Evolutionary conservation across 805 yeast species (phyloP).

Genomic region (Ogataea naganishii): DNA sequence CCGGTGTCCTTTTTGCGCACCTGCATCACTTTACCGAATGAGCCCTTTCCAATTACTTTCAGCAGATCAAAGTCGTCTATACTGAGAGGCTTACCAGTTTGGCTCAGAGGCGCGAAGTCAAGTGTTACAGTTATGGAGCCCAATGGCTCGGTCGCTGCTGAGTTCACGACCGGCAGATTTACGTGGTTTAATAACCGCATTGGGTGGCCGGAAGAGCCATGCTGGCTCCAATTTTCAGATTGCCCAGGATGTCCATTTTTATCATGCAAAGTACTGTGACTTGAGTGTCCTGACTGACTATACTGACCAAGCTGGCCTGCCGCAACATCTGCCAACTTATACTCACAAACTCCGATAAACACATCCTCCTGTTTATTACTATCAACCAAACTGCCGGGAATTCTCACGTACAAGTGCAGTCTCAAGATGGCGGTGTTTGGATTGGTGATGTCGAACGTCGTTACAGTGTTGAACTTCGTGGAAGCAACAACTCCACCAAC

Average conservation of each 20-base stretch:
- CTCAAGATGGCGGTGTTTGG: slow-evolving; percentile 37
- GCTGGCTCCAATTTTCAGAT: too few species aligned
- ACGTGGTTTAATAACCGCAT: slow-evolving; percentile 60
- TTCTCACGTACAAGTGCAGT: slow-evolving; percentile 69
- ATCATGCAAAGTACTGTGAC: slow-evolving; percentile 9
- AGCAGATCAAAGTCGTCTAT: slow-evolving; percentile 89
- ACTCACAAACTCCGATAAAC: slow-evolving; percentile 61
- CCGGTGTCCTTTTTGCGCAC: slow-evolving; percentile 93
- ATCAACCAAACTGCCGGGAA: slow-evolving; percentile 54
- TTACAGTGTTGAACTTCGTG: slow-evolving; percentile 83
- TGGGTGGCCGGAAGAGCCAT: slow-evolving; percentile 6
- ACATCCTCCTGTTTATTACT: slow-evolving; percentile 47
- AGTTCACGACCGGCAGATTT: slow-evolving; percentile 28
- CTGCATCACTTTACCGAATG: slow-evolving; percentile 98
- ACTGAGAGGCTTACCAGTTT: slow-evolving; percentile 50
- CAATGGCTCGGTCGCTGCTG: slow-evolving; percentile 22
- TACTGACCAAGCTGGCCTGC: too few species aligned
- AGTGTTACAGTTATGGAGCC: slow-evolving; percentile 32
- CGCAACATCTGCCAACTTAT: too few species aligned
- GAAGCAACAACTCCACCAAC: slow-evolving; percentile 68
- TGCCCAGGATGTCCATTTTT: too few species aligned
- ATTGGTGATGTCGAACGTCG: slow-evolving; percentile 81
- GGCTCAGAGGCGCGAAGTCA: slow-evolving; percentile 27
- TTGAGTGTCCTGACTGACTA: too few species aligned
- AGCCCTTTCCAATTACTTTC: slow-evolving; percentile 96